These are phyloP conservation scores for Venturia carpophila DNA, from an alignment of 2,329 filamentous ascomycete species.

Conservation along the genomic window DNA sequence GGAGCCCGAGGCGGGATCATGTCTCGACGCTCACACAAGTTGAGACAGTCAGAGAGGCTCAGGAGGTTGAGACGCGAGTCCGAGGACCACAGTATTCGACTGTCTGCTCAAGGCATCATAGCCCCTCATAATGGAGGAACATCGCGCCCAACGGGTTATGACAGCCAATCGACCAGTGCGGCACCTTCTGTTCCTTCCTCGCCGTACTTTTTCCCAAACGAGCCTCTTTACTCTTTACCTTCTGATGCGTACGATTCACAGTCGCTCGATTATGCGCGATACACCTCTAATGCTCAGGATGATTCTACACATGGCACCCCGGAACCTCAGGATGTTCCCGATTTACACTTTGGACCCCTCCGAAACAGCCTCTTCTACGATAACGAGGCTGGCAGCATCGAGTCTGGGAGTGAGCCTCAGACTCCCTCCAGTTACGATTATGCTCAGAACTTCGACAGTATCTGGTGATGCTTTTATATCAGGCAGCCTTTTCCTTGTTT, in stretches of 20 bases:
- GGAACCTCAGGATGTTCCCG: neutral
- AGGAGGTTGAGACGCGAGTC: slow-evolving; percentile 3
- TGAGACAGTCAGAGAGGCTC: slow-evolving; percentile 15
- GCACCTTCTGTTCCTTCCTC: slow-evolving; percentile 4
- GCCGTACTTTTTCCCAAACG: slow-evolving; percentile 7
- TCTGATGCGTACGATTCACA: neutral
- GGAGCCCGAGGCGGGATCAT: slow-evolving; percentile 40
- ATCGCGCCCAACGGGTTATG: neutral
- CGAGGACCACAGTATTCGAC: neutral
- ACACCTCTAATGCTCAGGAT: neutral
- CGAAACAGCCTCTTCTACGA: slow-evolving; percentile 15
- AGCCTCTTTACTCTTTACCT: neutral
- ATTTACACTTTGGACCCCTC: slow-evolving; percentile 10
- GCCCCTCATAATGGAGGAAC: neutral
- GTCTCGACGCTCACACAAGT: slow-evolving; percentile 25
- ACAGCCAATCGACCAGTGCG: slow-evolving; percentile 5
- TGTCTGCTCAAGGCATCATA: slow-evolving; percentile 14
- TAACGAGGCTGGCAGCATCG: neutral
- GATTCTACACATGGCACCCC: slow-evolving; percentile 2
- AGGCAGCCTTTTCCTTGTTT: neutral
- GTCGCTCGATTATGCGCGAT: neutral
- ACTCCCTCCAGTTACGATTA: slow-evolving; percentile 10
- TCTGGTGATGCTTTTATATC: neutral
- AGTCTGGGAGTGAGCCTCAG: slow-evolving; percentile 13
- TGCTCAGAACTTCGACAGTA: neutral